Base-by-base conservation (phyloP, 331 rosid genomes). In the Erythrophleum ivorense region DNA sequence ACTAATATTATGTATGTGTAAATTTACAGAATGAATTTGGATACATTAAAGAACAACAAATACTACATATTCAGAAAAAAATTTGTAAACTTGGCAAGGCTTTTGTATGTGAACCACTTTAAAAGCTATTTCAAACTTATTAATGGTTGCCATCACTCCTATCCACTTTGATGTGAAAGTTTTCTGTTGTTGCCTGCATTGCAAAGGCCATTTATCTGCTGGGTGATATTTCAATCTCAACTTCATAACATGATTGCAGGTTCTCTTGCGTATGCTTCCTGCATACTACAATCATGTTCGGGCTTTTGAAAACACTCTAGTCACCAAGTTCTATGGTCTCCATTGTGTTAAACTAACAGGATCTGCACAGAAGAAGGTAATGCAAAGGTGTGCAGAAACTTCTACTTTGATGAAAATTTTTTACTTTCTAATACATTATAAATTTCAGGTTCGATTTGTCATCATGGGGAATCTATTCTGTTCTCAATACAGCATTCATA, bases 381-480 rank as follows among this genome's bases (percentile, higher is more conserved):
- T 54, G 71, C 24, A 34, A 6, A 81, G 74, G 31, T 70, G 64
- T 67, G 38, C 29, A 13, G 67, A 81, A 78, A 58, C 72, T 72
- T 75, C 14, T 40, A 3, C 66, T 59, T 57, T 45, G 40, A 57
- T 53, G 8, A 11, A 14, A 3, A 2, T 8, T 54, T 66, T 78
- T 79, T 21, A 36, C 76, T 71, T 60, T 49, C 24, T 70, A 49
- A 40, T 31, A 60, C 70, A 76, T 81, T 45, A 76, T 76, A 45
- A 77, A 80, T 79, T 82, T 65, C 91, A 95, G 98, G 98, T 95
- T 53, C 96, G 99, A 10, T 95, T 95, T 67, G 97, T 95, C 86
- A 93, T 95, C 49, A 95, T 95, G 99, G 98, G 98, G 77, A 95
- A 95, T 74, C 89, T 95, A 76, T 95, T 95, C 83, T 95, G 98